Evolutionary conservation across 495 filamentous ascomycete genomes (phyloP).

Genomic region (Antarctomyces pellizariae): DNA sequence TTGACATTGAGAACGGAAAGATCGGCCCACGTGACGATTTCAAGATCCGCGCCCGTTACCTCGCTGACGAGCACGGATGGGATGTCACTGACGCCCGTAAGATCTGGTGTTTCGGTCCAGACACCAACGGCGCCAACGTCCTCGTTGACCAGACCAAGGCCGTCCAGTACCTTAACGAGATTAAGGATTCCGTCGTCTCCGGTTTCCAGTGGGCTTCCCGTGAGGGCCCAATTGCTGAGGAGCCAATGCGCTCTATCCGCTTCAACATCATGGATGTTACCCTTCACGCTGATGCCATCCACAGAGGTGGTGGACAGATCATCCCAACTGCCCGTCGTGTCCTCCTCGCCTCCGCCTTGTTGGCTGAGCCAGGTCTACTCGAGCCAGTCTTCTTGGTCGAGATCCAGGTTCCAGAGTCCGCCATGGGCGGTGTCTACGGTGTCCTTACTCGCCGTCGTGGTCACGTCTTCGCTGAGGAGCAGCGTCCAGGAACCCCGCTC

Average conservation of each 20-base stretch:
- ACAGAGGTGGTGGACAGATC: constrained; percentile 96
- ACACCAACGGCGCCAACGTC: constrained; percentile 94
- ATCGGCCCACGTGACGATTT: constrained; percentile 94
- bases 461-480: constrained; percentile 97
- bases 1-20: constrained; percentile 78
- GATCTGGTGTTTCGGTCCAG: constrained; percentile 99
- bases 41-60: constrained; percentile 90
- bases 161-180: constrained; percentile 99
- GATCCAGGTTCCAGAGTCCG: constrained; percentile 94
- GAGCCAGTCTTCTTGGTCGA: constrained; percentile 98
- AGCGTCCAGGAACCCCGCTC: constrained; percentile 93
- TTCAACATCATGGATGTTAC: constrained; percentile 99
- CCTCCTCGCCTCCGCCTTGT: constrained; percentile 74
- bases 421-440: constrained; percentile 99
- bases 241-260: constrained; percentile 89
- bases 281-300: constrained; percentile 97
- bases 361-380: constrained; percentile 72
- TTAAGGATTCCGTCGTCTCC: constrained; percentile 98
- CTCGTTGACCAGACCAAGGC: constrained; percentile 99
- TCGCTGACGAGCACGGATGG: constrained; percentile 96
- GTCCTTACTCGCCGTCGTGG: constrained; percentile 93
- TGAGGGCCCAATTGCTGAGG: constrained; percentile 92
- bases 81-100: constrained; percentile 99
- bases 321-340: constrained; percentile 98
- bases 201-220: constrained; percentile 99